These are phyloP conservation scores for Pythium volutum DNA, from an alignment of 352 stramenopile species.

Conservation along the genomic window DNA sequence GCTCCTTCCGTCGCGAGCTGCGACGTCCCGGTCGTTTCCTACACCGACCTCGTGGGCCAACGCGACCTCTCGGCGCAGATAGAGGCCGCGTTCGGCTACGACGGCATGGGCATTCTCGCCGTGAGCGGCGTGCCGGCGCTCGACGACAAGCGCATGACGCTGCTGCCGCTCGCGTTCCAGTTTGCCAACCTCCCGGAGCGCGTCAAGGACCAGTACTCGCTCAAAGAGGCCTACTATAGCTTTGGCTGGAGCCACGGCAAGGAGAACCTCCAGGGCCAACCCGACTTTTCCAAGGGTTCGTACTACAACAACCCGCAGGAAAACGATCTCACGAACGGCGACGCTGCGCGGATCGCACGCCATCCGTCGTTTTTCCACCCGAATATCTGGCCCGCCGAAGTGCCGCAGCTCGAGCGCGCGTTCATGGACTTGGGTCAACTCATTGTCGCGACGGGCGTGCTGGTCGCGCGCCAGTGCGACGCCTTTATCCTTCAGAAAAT, in stretches of 20 bases:
- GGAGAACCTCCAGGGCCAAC: constrained; percentile 91
- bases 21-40: constrained; percentile 68
- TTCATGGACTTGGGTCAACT: constrained; percentile 92
- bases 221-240: constrained; percentile 91
- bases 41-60: constrained; percentile 44
- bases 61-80: constrained; percentile 48
- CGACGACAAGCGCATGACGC: constrained; percentile 52
- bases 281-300: constrained; percentile 93
- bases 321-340: constrained; percentile 76
- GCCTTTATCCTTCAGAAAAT: constrained; percentile 75
- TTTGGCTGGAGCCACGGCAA: constrained; percentile 96
- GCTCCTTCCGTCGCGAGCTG: constrained; percentile 21
- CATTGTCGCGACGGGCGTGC: constrained; percentile 90
- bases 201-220: constrained; percentile 81
- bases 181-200: constrained; percentile 78
- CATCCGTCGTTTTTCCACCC: constrained; percentile 92
- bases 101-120: constrained; percentile 89
- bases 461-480: constrained; percentile 93
- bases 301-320: constrained; percentile 97
- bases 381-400: constrained; percentile 85
- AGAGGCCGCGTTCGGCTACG: constrained; percentile 83
- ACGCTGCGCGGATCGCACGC: constrained; percentile 71
- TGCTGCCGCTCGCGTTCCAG: constrained; percentile 86
- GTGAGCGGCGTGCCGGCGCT: constrained; percentile 86
- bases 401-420: constrained; percentile 80